Evolutionary conservation across 208 protist species (phyloP).

Genomic region (Leishmania arabica): DNA sequence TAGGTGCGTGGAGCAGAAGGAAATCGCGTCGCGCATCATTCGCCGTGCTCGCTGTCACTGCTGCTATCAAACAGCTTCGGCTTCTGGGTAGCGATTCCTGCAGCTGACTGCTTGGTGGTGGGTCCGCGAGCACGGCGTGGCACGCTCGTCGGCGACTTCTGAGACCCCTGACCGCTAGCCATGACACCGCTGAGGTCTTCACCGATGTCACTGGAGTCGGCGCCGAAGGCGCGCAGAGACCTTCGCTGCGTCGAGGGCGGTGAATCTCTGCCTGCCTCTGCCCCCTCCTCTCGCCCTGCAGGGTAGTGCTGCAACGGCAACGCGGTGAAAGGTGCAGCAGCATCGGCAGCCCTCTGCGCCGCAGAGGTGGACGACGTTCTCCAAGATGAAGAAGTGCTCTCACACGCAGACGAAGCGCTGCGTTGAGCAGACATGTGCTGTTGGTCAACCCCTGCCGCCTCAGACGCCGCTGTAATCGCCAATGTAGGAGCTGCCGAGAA

Average conservation of each 20-base stretch:
- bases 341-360: background rate
- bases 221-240: constrained; percentile 7
- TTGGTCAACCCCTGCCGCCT: constrained; percentile 4
- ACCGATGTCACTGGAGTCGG: constrained; percentile 15
- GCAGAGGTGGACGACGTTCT: background rate
- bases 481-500: background rate
- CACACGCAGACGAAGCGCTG: background rate
- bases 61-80: constrained; percentile 43
- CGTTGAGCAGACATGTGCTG: background rate
- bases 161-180: background rate
- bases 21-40: constrained; percentile 3
- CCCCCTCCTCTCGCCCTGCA: background rate
- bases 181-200: background rate
- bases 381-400: background rate
- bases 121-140: background rate
- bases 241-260: background rate
- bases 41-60: constrained; percentile 15
- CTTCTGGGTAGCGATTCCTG: constrained; percentile 15
- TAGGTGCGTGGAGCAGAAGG: background rate
- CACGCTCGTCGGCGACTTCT: background rate
- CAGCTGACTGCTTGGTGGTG: background rate
- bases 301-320: background rate
- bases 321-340: background rate
- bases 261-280: background rate
- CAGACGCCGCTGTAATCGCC: background rate